Evolutionary conservation across 2,329 filamentous ascomycete genomes (phyloP).

Genomic region (Pseudogymnoascus sp.): DNA sequence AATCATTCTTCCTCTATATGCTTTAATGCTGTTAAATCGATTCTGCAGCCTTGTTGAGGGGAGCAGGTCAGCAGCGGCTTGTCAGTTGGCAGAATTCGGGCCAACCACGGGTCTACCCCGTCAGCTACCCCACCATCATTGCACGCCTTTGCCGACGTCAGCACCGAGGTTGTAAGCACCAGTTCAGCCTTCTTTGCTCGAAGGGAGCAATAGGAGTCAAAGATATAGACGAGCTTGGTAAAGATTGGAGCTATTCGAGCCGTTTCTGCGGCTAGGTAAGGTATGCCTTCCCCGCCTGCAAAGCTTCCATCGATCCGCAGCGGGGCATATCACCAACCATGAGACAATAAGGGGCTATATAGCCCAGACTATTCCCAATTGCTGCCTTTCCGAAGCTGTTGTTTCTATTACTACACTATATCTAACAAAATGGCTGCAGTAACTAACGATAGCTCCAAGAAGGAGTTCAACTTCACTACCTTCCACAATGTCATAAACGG

Average conservation of each 20-base stretch:
- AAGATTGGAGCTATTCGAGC: neutral
- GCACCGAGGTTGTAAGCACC: neutral
- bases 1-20: neutral
- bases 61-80: neutral
- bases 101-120: neutral
- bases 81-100: neutral
- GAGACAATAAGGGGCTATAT: neutral
- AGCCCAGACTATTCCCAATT: neutral
- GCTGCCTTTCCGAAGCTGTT: neutral
- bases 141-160: neutral
- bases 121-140: neutral
- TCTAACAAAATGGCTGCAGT: neutral
- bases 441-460: conserved; percentile 1
- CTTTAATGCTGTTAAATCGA: neutral
- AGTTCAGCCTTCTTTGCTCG: neutral
- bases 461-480: conserved; percentile 6
- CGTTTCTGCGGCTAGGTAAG: neutral
- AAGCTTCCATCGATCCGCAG: neutral
- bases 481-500: conserved; percentile 17
- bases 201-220: neutral
- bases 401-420: neutral
- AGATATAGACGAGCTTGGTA: neutral
- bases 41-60: neutral
- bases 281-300: neutral
- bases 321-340: neutral